These are phyloP conservation scores for Aspergillus heteromorphus DNA, from an alignment of 495 filamentous ascomycete genomes.

Conservation along the genomic window DNA sequence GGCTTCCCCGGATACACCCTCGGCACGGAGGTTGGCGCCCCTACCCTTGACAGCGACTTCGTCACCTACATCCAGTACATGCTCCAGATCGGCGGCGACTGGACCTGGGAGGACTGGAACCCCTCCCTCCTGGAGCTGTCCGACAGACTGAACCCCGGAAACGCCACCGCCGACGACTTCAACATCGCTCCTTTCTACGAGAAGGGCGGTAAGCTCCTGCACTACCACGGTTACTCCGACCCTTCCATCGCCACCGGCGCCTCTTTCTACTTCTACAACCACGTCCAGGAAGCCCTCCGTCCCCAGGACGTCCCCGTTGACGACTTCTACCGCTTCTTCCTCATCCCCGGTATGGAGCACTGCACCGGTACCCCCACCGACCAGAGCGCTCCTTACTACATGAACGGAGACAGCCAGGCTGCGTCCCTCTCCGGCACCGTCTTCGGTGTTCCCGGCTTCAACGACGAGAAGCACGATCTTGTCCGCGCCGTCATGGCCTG, in stretches of 20 bases:
- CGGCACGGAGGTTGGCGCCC: neutral
- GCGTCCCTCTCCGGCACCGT: neutral
- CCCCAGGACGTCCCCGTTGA: conserved; percentile 14
- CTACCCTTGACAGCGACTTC: neutral
- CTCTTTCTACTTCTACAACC: conserved; percentile 16
- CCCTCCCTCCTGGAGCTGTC: conserved; percentile 16
- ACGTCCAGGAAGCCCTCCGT: conserved; percentile 1
- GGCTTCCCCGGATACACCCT: conserved; percentile 1
- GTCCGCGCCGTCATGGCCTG: conserved; percentile 48
- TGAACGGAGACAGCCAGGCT: conserved; percentile 21
- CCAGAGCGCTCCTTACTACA: conserved; percentile 30
- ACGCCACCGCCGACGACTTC: conserved; percentile 42
- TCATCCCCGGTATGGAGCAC: conserved; percentile 40
- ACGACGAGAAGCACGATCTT: conserved; percentile 38
- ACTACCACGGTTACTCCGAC: conserved; percentile 51
- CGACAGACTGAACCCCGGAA: conserved; percentile 27
- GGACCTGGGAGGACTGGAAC: conserved; percentile 5
- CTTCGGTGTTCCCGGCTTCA: conserved; percentile 36
- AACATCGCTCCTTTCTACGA: conserved; percentile 42
- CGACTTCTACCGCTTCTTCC: conserved; percentile 33
- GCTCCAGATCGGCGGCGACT: conserved; percentile 1
- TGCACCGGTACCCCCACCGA: conserved; percentile 11
- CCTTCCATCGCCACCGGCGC: conserved; percentile 14
- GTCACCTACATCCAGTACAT: conserved; percentile 14
- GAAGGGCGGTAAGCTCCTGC: conserved; percentile 48